phyloP scores from a whole-genome alignment of 1,139 yeast species.

The Geotrichum citri-aurantii region DNA sequence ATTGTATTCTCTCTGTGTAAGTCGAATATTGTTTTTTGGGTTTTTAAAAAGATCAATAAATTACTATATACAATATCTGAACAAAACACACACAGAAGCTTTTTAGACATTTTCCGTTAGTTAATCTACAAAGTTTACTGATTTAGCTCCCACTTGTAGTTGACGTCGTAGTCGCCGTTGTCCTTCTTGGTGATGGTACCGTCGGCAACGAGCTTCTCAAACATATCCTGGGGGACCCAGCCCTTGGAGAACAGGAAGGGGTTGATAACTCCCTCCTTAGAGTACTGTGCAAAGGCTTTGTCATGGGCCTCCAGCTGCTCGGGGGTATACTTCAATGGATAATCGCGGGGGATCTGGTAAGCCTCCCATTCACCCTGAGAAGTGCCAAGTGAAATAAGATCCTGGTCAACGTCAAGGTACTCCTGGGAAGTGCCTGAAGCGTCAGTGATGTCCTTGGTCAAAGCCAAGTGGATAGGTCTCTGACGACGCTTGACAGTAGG shows the following conservation, averaged over 20 bases:
- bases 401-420: constrained; percentile 64
- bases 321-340: constrained; percentile 57
- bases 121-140: constrained; percentile 5
- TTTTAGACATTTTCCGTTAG: background rate
- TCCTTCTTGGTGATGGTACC: constrained; percentile 52
- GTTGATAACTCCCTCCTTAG: constrained; percentile 55
- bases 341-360: constrained; percentile 37
- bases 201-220: constrained; percentile 58
- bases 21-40: background rate
- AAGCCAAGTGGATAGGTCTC: constrained; percentile 43
- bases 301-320: constrained; percentile 54
- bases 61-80: background rate
- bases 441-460: constrained; percentile 35
- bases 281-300: constrained; percentile 57
- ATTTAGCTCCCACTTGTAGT: constrained; percentile 25
- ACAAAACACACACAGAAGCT: background rate
- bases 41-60: no score
- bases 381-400: constrained; percentile 67
- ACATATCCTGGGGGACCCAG: constrained; percentile 94
- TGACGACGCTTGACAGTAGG: constrained; percentile 38
- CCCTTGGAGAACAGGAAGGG: constrained; percentile 92
- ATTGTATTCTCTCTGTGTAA: no score
- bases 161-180: constrained; percentile 43
- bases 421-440: constrained; percentile 60
- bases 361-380: constrained; percentile 41